These are phyloP conservation scores for Myxozyma kluyveri DNA, from an alignment of 805 yeast genomes.

Conservation along the genomic window DNA sequence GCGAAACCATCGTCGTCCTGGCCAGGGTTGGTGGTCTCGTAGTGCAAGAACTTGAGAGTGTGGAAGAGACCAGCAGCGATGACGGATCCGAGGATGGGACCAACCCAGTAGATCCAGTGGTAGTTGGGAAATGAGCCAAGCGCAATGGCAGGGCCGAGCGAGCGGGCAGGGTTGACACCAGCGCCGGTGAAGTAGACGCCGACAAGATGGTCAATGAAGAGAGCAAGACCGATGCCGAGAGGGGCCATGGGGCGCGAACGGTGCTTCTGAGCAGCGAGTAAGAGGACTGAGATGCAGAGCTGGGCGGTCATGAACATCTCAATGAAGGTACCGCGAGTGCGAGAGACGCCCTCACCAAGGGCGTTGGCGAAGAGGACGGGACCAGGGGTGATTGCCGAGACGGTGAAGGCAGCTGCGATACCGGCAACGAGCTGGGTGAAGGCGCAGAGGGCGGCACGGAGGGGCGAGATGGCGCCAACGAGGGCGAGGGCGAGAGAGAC, in stretches of 20 bases:
- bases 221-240: constrained; percentile 74
- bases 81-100: constrained; percentile 71
- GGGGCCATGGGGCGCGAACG: constrained; percentile 77
- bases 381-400: constrained; percentile 82
- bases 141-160: constrained; percentile 80
- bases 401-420: constrained; percentile 91
- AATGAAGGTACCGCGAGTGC: constrained; percentile 70
- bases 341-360: constrained; percentile 69
- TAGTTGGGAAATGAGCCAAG: constrained; percentile 69
- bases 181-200: constrained; percentile 86
- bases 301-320: constrained; percentile 78
- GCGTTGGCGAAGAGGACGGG: constrained; percentile 65
- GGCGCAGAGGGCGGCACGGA: constrained; percentile 65
- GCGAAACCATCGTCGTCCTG: constrained; percentile 53
- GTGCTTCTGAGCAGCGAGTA: constrained; percentile 81
- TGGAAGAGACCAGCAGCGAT: constrained; percentile 69
- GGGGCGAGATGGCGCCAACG: constrained; percentile 69
- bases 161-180: constrained; percentile 88
- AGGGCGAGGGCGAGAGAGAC: constrained; percentile 72
- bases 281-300: constrained; percentile 71
- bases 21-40: constrained; percentile 67
- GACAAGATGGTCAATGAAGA: constrained; percentile 77
- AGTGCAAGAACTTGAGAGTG: constrained; percentile 60
- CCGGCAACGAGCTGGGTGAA: constrained; percentile 75
- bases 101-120: constrained; percentile 93